Base-by-base conservation (phyloP, 768 basidiomycete species). In the Tylopilus intermedius region DNA sequence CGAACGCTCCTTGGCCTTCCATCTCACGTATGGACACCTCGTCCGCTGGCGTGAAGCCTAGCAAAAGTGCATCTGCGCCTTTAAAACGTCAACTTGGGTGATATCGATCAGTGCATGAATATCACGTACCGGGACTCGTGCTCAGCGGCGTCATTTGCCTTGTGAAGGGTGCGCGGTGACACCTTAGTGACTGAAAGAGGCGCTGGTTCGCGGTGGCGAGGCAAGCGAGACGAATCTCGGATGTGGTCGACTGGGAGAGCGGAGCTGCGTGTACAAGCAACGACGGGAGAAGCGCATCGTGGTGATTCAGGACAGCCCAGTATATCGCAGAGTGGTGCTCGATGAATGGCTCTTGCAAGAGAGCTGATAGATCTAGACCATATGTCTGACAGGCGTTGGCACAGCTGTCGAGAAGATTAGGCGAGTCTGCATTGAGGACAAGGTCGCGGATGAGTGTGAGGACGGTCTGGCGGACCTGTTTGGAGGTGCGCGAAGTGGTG, bases 271-370 rank as follows among this genome's bases (percentile, higher is more conserved):
- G 73, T 5, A 74, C 72, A 43, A 88, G 70, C 21, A 88, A 68
- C 0, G 77, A 75, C 18, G 81, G 66, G 4, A 86, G 56, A 22
- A 78, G 62, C 26, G 70, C 63, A 13, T 62, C 43, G 4, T 55
- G 50, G 3, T 76, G 77, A 51, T 84, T 86, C 22, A 88, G 68
- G 56, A 88, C 80, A 0, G 81, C 82, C 88, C 88, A 89, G 62
- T 88, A 88, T 3, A 89, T 57, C 0, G 84, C 82, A 0, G 82
- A 81, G 59, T 82, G 84, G 0, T 71, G 73, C 58, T 88, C 87
- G 35, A 88, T 80, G 8, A 72, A 80, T 27, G 68, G 76, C 42
- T 86, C 81, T 60, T 87, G 86, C 0, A 89, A 69, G 8, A 89
- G 59, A 0, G 71, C 53, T 0, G 82, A 74, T 35, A 88, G 70